Percentiles rank a stretch among this genome's conserved stretches.
These are phyloP conservation scores for Alternaria postmessia DNA, from an alignment of 2,329 filamentous ascomycete species.

Conservation along the genomic window DNA sequence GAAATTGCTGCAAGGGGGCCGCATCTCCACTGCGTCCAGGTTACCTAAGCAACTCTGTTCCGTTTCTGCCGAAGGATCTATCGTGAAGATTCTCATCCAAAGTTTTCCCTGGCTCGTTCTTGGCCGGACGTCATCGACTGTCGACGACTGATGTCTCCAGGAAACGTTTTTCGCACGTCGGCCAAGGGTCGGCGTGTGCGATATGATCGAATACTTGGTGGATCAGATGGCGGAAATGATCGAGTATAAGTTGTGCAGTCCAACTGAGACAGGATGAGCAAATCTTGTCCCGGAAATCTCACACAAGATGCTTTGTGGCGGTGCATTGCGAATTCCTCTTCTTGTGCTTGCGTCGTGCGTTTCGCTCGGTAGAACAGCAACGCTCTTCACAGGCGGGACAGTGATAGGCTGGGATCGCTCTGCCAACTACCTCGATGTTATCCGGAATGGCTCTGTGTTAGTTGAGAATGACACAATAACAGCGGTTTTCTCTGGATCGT, in stretches of 20 bases:
- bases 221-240: not conserved
- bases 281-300: not conserved
- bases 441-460: constrained; percentile 54
- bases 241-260: constrained; percentile 8
- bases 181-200: constrained; percentile 1
- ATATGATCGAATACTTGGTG: constrained; percentile 1
- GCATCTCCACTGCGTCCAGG: not conserved
- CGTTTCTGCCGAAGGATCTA: not conserved
- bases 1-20: not conserved
- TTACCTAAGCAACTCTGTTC: not conserved
- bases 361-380: constrained; percentile 6
- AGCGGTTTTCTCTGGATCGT: constrained; percentile 11
- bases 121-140: constrained; percentile 11
- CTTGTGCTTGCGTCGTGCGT: constrained; percentile 7
- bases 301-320: constrained; percentile 2
- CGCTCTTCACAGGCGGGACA: constrained; percentile 42
- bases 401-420: constrained; percentile 54
- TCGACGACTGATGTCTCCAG: not conserved
- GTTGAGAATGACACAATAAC: constrained; percentile 52
- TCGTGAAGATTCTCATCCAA: not conserved
- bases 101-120: constrained; percentile 1
- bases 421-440: constrained; percentile 47
- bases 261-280: not conserved
- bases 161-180: not conserved
- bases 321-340: not conserved